Evolutionary conservation across 768 basidiomycete species (phyloP).

Genomic region (Tremella yokohamensis): DNA sequence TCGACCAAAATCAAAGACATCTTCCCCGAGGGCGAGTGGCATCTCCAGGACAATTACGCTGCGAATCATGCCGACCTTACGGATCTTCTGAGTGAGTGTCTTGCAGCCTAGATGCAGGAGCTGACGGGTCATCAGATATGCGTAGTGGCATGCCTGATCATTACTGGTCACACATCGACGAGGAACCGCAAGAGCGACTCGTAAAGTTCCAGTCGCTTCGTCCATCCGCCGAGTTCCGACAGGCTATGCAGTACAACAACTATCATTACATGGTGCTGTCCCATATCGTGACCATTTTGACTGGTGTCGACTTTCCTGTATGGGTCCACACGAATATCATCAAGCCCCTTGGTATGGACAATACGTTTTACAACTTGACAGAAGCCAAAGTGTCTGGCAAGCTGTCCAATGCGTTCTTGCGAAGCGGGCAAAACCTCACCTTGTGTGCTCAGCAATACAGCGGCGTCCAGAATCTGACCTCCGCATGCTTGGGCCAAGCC

Average conservation of each 20-base stretch:
- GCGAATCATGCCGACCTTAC: slow-evolving; percentile 31
- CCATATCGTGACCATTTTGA: slow-evolving; percentile 25
- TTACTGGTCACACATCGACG: not conserved
- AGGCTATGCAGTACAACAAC: slow-evolving; percentile 45
- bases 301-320: slow-evolving; percentile 16
- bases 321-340: slow-evolving; percentile 35
- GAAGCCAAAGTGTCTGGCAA: slow-evolving; percentile 23
- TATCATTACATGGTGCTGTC: slow-evolving; percentile 26
- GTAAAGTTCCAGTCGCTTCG: slow-evolving; percentile 23
- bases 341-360: slow-evolving; percentile 31
- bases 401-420: slow-evolving; percentile 20
- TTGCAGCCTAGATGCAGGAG: not conserved
- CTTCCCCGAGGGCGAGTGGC: slow-evolving; percentile 27
- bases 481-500: slow-evolving; percentile 14
- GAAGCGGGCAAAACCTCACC: slow-evolving; percentile 12
- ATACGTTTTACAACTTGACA: slow-evolving; percentile 25
- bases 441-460: slow-evolving; percentile 10
- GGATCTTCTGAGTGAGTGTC: slow-evolving; percentile 38
- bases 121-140: slow-evolving; percentile 6
- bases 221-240: slow-evolving; percentile 37
- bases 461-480: not conserved
- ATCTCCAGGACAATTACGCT: slow-evolving; percentile 34
- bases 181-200: too few species aligned
- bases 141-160: slow-evolving; percentile 1
- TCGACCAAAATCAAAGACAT: slow-evolving; percentile 40